phyloP scores from a whole-genome alignment of 192 early-diverging fungal species.

The Coemansia pectinata region DNA sequence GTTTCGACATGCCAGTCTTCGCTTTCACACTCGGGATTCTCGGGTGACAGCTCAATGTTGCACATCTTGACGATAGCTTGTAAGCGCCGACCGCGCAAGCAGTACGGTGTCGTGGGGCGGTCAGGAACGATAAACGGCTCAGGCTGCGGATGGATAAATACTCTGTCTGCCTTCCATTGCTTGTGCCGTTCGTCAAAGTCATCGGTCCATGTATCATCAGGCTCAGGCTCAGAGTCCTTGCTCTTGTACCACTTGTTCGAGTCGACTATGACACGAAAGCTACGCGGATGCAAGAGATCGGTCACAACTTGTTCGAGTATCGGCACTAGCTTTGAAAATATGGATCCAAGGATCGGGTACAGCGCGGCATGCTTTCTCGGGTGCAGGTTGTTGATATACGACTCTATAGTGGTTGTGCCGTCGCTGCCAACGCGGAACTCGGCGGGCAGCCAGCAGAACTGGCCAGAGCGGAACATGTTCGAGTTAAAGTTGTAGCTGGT shows the following conservation, averaged over 20 bases:
- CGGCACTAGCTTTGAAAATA: constrained; percentile 62
- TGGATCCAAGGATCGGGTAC: constrained; percentile 56
- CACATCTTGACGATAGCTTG: constrained; percentile 74
- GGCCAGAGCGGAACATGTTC: not conserved
- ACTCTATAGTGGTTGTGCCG: constrained; percentile 50
- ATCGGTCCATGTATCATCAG: constrained; percentile 4
- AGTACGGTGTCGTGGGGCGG: constrained; percentile 18
- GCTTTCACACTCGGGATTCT: constrained; percentile 58
- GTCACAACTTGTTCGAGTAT: constrained; percentile 63
- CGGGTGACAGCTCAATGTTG: constrained; percentile 67
- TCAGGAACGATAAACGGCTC: constrained; percentile 38
- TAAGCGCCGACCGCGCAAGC: constrained; percentile 36
- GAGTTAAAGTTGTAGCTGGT: not conserved
- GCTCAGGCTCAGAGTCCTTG: constrained; percentile 7
- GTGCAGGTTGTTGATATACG: constrained; percentile 79
- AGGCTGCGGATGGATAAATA: constrained; percentile 33
- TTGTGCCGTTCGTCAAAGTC: constrained; percentile 31
- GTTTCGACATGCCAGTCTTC: constrained; percentile 70
- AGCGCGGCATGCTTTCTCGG: constrained; percentile 53
- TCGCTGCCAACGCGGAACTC: constrained; percentile 59
- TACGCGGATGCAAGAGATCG: constrained; percentile 19
- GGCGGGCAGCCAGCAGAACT: constrained; percentile 64
- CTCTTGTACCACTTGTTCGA: constrained; percentile 20
- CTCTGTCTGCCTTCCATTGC: constrained; percentile 10
- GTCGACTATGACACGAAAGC: constrained; percentile 3